phyloP scores from a whole-genome alignment of 768 basidiomycete genomes.

The Lactarius pseudohatsudake region DNA sequence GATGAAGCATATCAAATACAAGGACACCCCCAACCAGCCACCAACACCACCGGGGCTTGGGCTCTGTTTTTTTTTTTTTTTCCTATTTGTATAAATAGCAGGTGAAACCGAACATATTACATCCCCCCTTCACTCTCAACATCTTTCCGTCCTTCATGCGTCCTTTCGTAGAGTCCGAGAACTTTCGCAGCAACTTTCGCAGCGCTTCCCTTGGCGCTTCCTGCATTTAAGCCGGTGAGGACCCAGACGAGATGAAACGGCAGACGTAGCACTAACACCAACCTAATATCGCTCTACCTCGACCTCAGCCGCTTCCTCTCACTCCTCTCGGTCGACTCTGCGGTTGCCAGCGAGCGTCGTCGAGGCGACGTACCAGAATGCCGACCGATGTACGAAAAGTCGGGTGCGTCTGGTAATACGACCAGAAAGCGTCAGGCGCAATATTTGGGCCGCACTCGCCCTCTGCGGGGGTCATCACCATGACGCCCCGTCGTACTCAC shows the following conservation, averaged over 20 bases:
- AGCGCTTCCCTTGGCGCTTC: not conserved
- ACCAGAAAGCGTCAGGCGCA: not conserved
- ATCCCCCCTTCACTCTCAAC: not conserved
- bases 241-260: not conserved
- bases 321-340: not conserved
- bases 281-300: not conserved
- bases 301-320: constrained; percentile 8
- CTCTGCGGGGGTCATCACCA: not conserved
- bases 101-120: not conserved
- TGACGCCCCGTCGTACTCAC: not conserved
- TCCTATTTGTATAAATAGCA: not conserved
- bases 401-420: not conserved
- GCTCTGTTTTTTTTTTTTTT: not conserved
- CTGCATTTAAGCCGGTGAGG: not conserved
- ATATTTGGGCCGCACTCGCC: not conserved
- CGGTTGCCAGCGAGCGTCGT: not conserved
- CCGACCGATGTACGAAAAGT: not conserved
- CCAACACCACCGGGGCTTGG: not conserved
- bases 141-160: not conserved
- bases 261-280: not conserved
- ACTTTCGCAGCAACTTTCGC: not conserved
- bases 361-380: not conserved
- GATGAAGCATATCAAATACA: not conserved
- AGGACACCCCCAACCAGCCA: not conserved
- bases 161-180: not conserved